Evolutionary conservation across 2,329 filamentous ascomycete genomes (phyloP).

Genomic region (Pyrenophora teres): DNA sequence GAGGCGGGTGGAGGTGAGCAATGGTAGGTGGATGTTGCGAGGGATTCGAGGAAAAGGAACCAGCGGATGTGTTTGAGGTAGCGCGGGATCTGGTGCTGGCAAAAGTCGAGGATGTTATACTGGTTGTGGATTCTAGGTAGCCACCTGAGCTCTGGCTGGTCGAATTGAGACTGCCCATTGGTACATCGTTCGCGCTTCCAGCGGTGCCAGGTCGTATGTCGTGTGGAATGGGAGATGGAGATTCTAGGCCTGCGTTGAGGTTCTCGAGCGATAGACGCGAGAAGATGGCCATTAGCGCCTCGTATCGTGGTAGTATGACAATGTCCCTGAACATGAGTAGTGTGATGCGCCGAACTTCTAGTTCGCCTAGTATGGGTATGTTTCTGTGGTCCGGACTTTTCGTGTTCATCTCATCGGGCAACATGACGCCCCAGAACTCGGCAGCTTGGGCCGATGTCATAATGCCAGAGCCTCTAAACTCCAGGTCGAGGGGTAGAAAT

Average conservation of each 20-base stretch:
- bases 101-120: conserved; percentile 56
- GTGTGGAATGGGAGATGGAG: conserved; percentile 31
- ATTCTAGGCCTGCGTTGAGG: conserved; percentile 53
- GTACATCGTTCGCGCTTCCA: conserved; percentile 27
- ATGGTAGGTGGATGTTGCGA: conserved; percentile 22
- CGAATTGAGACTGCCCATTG: conserved; percentile 69
- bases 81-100: conserved; percentile 70
- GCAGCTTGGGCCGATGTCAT: conserved; percentile 78
- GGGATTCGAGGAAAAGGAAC: conserved; percentile 50
- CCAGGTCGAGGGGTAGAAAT: conserved; percentile 88
- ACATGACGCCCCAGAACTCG: conserved; percentile 85
- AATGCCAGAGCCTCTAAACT: conserved; percentile 86
- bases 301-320: conserved; percentile 86
- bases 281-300: conserved; percentile 86
- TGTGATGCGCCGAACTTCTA: conserved; percentile 88
- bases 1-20: conserved; percentile 15
- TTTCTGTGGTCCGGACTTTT: conserved; percentile 49
- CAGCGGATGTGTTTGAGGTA: conserved; percentile 76
- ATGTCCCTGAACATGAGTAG: conserved; percentile 86
- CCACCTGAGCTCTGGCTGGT: conserved; percentile 72
- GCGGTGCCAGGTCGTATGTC: conserved; percentile 41
- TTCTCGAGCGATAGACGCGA: conserved; percentile 87
- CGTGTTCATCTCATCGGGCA: conserved; percentile 54
- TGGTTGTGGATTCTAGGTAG: conserved; percentile 70
- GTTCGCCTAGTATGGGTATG: conserved; percentile 56